Percentiles rank a stretch among this genome's conserved stretches.
phyloP scores from a whole-genome alignment of 1,284 basidiomycete species.

The Apiotrichum siamense region DNA sequence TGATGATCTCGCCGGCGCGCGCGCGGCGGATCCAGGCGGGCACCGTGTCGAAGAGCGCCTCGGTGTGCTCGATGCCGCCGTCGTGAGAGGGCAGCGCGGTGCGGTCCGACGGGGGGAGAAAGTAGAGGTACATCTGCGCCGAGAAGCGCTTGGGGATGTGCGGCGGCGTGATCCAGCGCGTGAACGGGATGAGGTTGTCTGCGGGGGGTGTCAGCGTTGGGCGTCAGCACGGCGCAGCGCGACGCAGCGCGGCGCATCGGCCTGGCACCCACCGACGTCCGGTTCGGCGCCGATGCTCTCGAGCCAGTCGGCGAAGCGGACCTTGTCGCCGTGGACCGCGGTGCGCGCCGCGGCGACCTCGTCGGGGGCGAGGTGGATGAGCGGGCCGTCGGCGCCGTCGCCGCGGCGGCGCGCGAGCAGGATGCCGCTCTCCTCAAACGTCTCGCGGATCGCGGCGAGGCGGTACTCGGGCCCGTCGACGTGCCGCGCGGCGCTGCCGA shows the following conservation, averaged over 20 bases:
- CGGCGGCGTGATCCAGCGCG: constrained; percentile 17
- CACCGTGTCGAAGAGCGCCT: constrained; percentile 8
- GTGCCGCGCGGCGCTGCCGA: constrained; percentile 3
- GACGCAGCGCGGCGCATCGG: too few species aligned
- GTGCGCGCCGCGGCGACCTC: not conserved
- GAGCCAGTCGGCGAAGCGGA: constrained; percentile 14
- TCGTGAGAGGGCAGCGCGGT: constrained; percentile 8
- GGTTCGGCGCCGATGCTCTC: constrained; percentile 6
- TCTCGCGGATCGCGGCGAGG: constrained; percentile 14
- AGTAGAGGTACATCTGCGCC: constrained; percentile 21
- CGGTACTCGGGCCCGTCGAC: constrained; percentile 9
- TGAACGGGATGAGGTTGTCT: constrained; percentile 16
- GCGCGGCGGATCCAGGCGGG: constrained; percentile 5
- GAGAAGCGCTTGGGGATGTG: constrained; percentile 13
- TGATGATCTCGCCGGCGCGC: constrained; percentile 7
- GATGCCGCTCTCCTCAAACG: constrained; percentile 19
- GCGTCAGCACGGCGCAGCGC: too few species aligned
- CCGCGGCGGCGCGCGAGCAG: constrained; percentile 7
- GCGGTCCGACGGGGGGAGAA: constrained; percentile 7
- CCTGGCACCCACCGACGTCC: constrained; percentile 6
- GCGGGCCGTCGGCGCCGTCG: not conserved
- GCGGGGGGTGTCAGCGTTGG: not conserved
- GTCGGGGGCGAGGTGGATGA: constrained; percentile 1
- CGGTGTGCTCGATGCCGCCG: constrained; percentile 18
- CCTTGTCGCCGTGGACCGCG: constrained; percentile 8